Percentiles rank a stretch among this genome's conserved stretches.
Conservation (phyloP, 148 eudicot species). For the Diospyros lotus region DNA sequence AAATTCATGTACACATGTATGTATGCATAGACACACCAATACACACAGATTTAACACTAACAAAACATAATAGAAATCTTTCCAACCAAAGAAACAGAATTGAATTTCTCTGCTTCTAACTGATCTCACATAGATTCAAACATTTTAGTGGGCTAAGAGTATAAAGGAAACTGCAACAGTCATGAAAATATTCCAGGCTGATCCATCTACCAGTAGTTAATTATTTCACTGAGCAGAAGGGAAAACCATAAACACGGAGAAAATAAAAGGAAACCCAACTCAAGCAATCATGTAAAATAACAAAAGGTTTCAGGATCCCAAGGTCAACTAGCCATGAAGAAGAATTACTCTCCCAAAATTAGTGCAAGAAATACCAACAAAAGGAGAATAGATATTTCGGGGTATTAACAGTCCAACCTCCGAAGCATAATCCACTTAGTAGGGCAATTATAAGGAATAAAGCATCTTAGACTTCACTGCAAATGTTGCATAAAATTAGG, state of each 20-base stretch:
- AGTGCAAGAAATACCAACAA: not conserved
- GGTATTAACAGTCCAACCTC: conserved; percentile 12
- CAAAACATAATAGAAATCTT: not conserved
- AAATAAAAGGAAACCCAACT: not conserved
- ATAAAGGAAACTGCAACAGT: no score
- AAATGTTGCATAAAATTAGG: conserved; percentile 27
- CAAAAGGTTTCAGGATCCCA: conserved; percentile 5
- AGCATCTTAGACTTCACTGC: conserved; percentile 7
- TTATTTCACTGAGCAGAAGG: not conserved
- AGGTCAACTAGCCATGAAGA: conserved; percentile 13
- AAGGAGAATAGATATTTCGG: no score
- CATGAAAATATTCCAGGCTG: no score
- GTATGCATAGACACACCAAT: not conserved
- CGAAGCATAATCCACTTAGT: conserved; percentile 25
- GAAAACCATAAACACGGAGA: not conserved
- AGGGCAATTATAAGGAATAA: conserved; percentile 27
- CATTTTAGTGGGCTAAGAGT: no score
- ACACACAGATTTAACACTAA: not conserved
- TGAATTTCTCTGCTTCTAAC: not conserved
- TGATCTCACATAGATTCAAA: no score
- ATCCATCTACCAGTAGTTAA: conserved; percentile 8
- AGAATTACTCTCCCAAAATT: not conserved
- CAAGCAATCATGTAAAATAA: conserved; percentile 15
- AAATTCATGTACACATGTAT: not conserved
- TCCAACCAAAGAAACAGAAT: not conserved